phyloP scores from a whole-genome alignment of 2,329 filamentous ascomycete species.

The Cadophora sp. region DNA sequence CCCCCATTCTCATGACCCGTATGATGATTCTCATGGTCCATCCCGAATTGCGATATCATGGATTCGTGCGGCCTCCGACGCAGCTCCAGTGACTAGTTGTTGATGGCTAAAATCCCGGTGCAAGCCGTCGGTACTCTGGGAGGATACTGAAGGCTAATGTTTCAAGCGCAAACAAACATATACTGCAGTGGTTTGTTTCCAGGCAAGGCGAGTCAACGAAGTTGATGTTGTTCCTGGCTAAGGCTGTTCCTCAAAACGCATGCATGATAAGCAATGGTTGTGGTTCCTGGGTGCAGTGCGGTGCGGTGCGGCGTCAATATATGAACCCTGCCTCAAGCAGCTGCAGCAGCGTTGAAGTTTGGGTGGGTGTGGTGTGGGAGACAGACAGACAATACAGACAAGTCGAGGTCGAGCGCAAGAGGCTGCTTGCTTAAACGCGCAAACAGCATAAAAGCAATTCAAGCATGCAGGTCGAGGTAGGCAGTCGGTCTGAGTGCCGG shows the following conservation, averaged over 20 bases:
- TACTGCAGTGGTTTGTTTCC: slow-evolving; percentile 29
- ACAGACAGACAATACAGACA: slow-evolving; percentile 21
- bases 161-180: slow-evolving; percentile 30
- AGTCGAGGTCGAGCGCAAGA: slow-evolving; percentile 37
- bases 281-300: slow-evolving; percentile 42
- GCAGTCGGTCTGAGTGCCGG: slow-evolving; percentile 31
- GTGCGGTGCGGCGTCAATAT: slow-evolving; percentile 37
- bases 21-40: slow-evolving; percentile 45
- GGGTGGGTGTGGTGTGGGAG: slow-evolving; percentile 12
- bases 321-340: slow-evolving; percentile 41
- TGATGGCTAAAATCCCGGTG: background rate
- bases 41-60: slow-evolving; percentile 46
- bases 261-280: slow-evolving; percentile 46
- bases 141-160: slow-evolving; percentile 27
- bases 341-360: slow-evolving; percentile 41
- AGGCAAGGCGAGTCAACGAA: slow-evolving; percentile 36
- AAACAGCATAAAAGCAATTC: slow-evolving; percentile 39
- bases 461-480: slow-evolving; percentile 33
- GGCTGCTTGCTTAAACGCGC: slow-evolving; percentile 39
- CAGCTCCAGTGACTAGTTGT: slow-evolving; percentile 3
- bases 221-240: slow-evolving; percentile 45
- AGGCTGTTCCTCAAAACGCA: slow-evolving; percentile 45
- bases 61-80: slow-evolving; percentile 45
- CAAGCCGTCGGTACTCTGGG: slow-evolving; percentile 14
- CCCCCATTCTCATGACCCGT: slow-evolving; percentile 46